A percentile compares a stretch with the other conserved stretches of the same genome.
phyloP scores from a whole-genome alignment of 2,329 filamentous ascomycete species.

The Ophiocordyceps camponoti-floridani region DNA sequence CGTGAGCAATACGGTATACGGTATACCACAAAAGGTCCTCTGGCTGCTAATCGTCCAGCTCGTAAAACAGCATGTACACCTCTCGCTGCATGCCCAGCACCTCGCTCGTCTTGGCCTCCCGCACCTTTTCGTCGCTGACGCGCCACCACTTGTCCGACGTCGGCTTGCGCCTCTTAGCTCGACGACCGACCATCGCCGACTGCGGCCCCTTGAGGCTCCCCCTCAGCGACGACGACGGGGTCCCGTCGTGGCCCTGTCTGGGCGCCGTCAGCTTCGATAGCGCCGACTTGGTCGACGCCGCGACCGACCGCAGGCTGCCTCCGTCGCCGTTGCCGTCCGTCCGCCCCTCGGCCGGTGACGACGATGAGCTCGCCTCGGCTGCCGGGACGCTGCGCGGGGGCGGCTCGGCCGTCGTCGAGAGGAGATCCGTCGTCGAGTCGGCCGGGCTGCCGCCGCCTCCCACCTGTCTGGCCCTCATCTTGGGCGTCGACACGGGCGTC shows the following conservation, averaged over 20 bases:
- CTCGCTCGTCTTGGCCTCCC: constrained; percentile 82
- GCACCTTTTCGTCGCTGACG: constrained; percentile 92
- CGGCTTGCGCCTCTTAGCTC: constrained; percentile 35
- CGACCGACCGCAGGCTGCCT: constrained; percentile 35
- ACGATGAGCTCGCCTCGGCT: constrained; percentile 8
- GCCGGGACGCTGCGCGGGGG: constrained; percentile 12
- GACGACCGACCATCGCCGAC: constrained; percentile 14
- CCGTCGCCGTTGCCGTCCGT: constrained; percentile 27
- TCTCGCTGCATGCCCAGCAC: constrained; percentile 88
- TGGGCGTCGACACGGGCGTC: constrained; percentile 31
- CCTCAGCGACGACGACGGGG: constrained; percentile 4
- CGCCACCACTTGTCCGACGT: constrained; percentile 76
- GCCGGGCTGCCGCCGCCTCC: constrained; percentile 18
- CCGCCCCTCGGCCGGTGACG: not conserved
- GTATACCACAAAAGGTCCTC: not conserved
- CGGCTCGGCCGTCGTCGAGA: constrained; percentile 14
- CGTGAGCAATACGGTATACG: no score
- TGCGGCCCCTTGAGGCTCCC: constrained; percentile 5
- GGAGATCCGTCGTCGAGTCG: constrained; percentile 28
- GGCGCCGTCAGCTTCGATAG: constrained; percentile 28
- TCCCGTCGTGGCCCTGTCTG: constrained; percentile 9
- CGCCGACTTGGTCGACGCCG: constrained; percentile 36
- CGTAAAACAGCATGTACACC: constrained; percentile 93
- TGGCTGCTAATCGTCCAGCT: constrained; percentile 42
- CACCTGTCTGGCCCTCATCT: constrained; percentile 17